Conservation (phyloP, 2,329 filamentous ascomycete species). For the Diaporthe sp. region DNA sequence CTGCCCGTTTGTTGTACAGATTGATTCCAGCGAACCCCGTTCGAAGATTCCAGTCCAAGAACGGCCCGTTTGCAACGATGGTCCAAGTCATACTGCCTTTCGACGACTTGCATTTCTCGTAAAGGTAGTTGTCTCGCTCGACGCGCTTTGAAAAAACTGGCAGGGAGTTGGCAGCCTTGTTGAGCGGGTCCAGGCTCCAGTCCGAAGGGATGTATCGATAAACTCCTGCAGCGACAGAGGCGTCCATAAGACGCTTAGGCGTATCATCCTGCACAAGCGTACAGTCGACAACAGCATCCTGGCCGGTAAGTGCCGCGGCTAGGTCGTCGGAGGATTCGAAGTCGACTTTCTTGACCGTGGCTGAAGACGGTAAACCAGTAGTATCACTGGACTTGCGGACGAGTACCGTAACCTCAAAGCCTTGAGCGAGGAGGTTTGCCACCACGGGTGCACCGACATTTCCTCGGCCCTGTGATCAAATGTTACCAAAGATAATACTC, state of each 20-base stretch:
- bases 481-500: background rate
- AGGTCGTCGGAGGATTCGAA: slow-evolving; percentile 13
- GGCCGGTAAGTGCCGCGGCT: background rate
- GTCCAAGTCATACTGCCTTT: slow-evolving; percentile 41
- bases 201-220: slow-evolving; percentile 26
- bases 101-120: background rate
- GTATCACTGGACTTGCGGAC: slow-evolving; percentile 9
- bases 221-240: slow-evolving; percentile 12
- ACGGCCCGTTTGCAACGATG: slow-evolving; percentile 42
- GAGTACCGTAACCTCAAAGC: slow-evolving; percentile 2
- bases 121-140: background rate
- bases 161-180: slow-evolving; percentile 38
- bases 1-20: slow-evolving; percentile 37
- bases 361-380: background rate
- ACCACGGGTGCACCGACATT: slow-evolving; percentile 2
- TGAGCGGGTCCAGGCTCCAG: slow-evolving; percentile 26
- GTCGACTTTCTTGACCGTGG: slow-evolving; percentile 6
- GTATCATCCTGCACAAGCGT: slow-evolving; percentile 18
- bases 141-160: slow-evolving; percentile 27
- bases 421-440: background rate
- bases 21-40: slow-evolving; percentile 39
- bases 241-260: slow-evolving; percentile 20
- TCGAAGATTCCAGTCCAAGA: slow-evolving; percentile 44
- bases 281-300: slow-evolving; percentile 25
- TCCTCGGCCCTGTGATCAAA: background rate